Conservation (phyloP, 108 stramenopile genomes). For the Cyclotella cryptica region DNA sequence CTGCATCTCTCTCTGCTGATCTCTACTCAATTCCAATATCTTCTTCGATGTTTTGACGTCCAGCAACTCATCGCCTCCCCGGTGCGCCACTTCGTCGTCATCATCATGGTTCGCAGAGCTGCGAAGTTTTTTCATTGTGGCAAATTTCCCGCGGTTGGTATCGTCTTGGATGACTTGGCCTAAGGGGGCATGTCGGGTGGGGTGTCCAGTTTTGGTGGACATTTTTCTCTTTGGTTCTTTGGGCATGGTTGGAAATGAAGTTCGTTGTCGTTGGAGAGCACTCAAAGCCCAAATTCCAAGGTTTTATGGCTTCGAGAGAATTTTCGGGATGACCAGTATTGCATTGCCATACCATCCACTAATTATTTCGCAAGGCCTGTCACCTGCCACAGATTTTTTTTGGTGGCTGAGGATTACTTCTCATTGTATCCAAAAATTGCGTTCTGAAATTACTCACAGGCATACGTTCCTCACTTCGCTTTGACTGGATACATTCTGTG, state of each 20-base stretch:
- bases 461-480: no score
- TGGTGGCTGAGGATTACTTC: no score
- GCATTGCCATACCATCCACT: no score
- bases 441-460: no score
- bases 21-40: slow-evolving; percentile 74
- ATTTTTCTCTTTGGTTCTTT: slow-evolving; percentile 50
- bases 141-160: slow-evolving; percentile 72
- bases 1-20: slow-evolving; percentile 75
- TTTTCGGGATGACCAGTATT: no score
- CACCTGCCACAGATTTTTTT: no score
- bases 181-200: slow-evolving; percentile 78
- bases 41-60: slow-evolving; percentile 65
- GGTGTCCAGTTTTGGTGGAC: slow-evolving; percentile 26
- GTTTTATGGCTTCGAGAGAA: no score
- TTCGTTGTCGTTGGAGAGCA: not conserved
- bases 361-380: no score
- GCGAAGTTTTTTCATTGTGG: slow-evolving; percentile 48
- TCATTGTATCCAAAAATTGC: no score
- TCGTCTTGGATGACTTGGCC: slow-evolving; percentile 88
- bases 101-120: not conserved
- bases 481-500: no score
- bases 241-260: slow-evolving; percentile 25
- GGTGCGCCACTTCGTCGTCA: slow-evolving; percentile 24
- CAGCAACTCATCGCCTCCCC: slow-evolving; percentile 55
- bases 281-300: no score